Base-by-base conservation (phyloP, 306 rosid species). In the Potentilla sterilis region DNA sequence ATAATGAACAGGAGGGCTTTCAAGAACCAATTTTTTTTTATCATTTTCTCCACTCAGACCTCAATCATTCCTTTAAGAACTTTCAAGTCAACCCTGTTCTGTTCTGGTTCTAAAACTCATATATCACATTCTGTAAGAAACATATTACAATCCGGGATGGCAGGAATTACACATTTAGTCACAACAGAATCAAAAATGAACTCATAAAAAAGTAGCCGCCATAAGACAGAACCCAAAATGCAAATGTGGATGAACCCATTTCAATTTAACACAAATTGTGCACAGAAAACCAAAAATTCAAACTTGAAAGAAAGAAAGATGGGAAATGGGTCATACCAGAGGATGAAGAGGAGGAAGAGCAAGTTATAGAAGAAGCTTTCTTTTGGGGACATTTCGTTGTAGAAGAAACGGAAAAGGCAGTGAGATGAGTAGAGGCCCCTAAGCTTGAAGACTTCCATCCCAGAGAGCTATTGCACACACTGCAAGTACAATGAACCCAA, bases 381-480 rank as follows among this genome's bases (percentile, higher is more conserved):
- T 78, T 49, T 32, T 6, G 67, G 46, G 78, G 22, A 1, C 61
- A 63, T 70, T 86, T 85, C 22, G 69, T 78, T 69, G 62, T 74
- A 67, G 82, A 54, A 71, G 89, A 80, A 71, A 59, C 70, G 3
- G 83, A 73, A 41, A 77, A 43, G 6, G 79, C 49, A 59, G 32
- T 58, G 77, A 55, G 51, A 38, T 75, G 37, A n/a, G 74, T 69
- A 24, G 79, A 64, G 21, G 54, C 68, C 28, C 79, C 80, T 1
- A 87, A 86, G 69, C 84, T 85, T 6, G 88, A 90, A 54, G 85
- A 81, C 58, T 83, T 91, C 94, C 92, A 91, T 43, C 87, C 93
- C 63, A 91, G 69, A 77, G 81, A 78, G 74, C 73, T 73, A 76
- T 70, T 73, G 77, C 84, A 79, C 19, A 69, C 82, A 84, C 88